Percentiles rank a stretch among this genome's conserved stretches.
Evolutionary conservation across 306 rosid genomes (phyloP).

Genomic region (Ammopiptanthus mongolicus): DNA sequence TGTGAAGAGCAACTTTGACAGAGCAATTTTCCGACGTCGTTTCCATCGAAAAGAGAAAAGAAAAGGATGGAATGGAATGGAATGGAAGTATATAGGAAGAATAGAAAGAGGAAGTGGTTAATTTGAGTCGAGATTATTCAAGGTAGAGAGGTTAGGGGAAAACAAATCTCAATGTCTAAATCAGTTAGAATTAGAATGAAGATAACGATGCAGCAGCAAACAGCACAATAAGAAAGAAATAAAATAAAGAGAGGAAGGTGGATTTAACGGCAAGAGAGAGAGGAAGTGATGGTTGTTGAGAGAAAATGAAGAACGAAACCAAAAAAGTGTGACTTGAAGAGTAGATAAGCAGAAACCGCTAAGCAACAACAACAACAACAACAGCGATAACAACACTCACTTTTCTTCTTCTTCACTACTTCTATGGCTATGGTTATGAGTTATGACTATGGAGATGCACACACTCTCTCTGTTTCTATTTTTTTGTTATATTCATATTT

Average conservation of each 20-base stretch:
- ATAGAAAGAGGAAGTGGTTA: not conserved
- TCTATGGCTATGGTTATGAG: not conserved
- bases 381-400: slow-evolving; percentile 14
- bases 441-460: not conserved
- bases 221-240: not conserved
- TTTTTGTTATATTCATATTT: not conserved
- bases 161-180: slow-evolving; percentile 4
- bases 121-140: not conserved
- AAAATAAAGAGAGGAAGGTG: slow-evolving; percentile 3
- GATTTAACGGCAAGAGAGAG: slow-evolving; percentile 30
- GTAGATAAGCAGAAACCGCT: slow-evolving; percentile 28
- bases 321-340: slow-evolving; percentile 26
- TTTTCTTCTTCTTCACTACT: slow-evolving; percentile 32
- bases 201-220: slow-evolving; percentile 44
- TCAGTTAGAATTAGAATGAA: slow-evolving; percentile 29
- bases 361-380: slow-evolving; percentile 17
- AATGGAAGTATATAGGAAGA: not conserved
- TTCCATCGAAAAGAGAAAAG: slow-evolving; percentile 34
- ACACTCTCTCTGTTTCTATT: not conserved
- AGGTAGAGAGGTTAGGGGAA: not conserved
- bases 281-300: slow-evolving; percentile 34
- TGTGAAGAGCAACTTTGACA: slow-evolving; percentile 79
- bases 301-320: slow-evolving; percentile 23
- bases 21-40: slow-evolving; percentile 53
- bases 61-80: not conserved